phyloP scores from a whole-genome alignment of 139 green algal genomes.

The Eudorina sp. region DNA sequence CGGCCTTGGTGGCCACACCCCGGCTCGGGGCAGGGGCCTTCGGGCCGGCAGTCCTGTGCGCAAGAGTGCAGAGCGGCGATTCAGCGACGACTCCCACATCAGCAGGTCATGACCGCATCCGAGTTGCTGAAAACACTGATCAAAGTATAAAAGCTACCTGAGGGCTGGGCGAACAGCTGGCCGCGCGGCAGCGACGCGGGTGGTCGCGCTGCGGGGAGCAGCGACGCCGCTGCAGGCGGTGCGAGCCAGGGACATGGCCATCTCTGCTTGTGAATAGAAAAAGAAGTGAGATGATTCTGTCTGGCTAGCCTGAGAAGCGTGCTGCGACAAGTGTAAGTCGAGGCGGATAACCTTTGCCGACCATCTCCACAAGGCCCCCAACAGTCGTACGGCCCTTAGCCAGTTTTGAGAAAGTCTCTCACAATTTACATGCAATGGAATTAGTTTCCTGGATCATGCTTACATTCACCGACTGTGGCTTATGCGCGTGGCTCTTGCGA shows the following conservation, averaged over 20 bases:
- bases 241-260: slow-evolving; percentile 51
- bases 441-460: no score
- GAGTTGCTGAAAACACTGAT: neutral
- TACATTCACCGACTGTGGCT: no score
- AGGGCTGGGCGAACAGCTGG: slow-evolving; percentile 45
- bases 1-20: slow-evolving; percentile 42
- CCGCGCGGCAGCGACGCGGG: slow-evolving; percentile 30
- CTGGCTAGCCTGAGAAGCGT: slow-evolving; percentile 14
- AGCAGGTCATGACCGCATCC: neutral
- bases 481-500: no score
- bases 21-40: slow-evolving; percentile 43
- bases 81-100: neutral
- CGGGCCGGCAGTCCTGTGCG: slow-evolving; percentile 38
- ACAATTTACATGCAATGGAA: no score
- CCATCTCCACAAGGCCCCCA: slow-evolving; percentile 9
- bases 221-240: slow-evolving; percentile 41
- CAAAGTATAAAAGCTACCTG: slow-evolving; percentile 35
- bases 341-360: neutral
- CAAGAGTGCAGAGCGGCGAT: neutral
- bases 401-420: no score
- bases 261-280: slow-evolving; percentile 6
- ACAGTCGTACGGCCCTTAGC: no score
- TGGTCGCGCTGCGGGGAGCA: slow-evolving; percentile 34
- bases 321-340: neutral
- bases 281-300: neutral